A percentile compares a stretch with the other conserved stretches of the same genome.
These are phyloP conservation scores for Bipolaris oryzae DNA, from an alignment of 2,329 filamentous ascomycete species.

Conservation along the genomic window DNA sequence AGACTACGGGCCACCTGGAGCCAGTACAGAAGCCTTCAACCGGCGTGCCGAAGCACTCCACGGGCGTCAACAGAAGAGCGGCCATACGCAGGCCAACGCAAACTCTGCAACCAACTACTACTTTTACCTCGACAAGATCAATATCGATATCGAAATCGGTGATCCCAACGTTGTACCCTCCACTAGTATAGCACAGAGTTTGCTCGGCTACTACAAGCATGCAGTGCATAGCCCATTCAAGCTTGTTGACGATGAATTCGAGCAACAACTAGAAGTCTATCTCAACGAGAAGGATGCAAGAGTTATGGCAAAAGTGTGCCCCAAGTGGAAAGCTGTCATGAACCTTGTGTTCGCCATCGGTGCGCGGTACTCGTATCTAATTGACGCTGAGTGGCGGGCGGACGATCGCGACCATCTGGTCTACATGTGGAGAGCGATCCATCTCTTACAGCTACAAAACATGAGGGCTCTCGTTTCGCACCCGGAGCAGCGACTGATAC, in stretches of 20 bases:
- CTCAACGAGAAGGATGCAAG: constrained; percentile 3
- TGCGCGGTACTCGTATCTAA: constrained; percentile 41
- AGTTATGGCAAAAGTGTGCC: constrained; percentile 19
- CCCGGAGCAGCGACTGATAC: constrained; percentile 23
- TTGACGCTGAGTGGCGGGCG: constrained; percentile 25
- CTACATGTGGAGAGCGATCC: constrained; percentile 38
- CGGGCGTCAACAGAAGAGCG: constrained; percentile 1
- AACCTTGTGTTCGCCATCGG: constrained; percentile 51
- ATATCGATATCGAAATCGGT: constrained; percentile 20
- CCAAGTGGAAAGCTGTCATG: constrained; percentile 39
- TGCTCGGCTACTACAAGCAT: constrained; percentile 42
- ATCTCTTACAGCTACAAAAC: constrained; percentile 19
- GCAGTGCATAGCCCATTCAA: constrained; percentile 27
- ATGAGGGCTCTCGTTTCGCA: constrained; percentile 37
- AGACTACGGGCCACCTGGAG: constrained; percentile 29
- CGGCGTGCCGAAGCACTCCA: constrained; percentile 8
- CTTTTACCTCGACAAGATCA: constrained; percentile 30
- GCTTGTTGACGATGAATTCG: constrained; percentile 29
- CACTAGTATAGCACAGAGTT: constrained; percentile 26
- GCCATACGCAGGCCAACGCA: background rate
- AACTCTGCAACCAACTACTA: constrained; percentile 23
- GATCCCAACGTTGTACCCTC: constrained; percentile 37
- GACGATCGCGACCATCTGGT: constrained; percentile 37
- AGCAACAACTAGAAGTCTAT: constrained; percentile 11
- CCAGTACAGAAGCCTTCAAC: constrained; percentile 10